Evolutionary conservation across 2,329 filamentous ascomycete species (phyloP), one percentile per base, ranked within the genome.

Genomic region (Scedosporium dehoogii): DNA sequence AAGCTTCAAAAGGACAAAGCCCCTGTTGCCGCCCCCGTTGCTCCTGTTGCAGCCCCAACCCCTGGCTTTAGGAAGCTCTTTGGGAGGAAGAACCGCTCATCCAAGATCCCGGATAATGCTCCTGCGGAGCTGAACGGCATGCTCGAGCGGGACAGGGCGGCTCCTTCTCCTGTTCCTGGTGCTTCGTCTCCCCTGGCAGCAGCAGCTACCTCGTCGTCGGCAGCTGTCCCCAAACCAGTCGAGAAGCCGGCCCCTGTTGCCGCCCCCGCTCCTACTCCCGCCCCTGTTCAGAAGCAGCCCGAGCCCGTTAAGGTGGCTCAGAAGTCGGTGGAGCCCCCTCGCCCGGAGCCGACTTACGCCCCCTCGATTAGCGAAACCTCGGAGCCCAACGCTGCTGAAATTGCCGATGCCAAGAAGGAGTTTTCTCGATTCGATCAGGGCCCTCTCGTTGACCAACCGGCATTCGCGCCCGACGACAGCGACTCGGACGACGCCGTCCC

Each of bases 381-480:
- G 5, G 83, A 81, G 4, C 79, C 87, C 42, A 83, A 85, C 68
- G 85, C 80, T 0, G 74, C 76, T 7, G 84, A 89, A 65, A 81
- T 80, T 6, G 74, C 76, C 51, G 81, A 87, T 67, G 83, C 85
- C n/a, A 77, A 79, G 38, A 75, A 81, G 10, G 86, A 87, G 62
- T 85, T 85, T 67, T 77, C 82, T 16, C 80, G 78, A 25, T 97
- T 97, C 70, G 89, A 94, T 69, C 93, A 97, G 75, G 94, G 92
- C 2, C 94, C 94, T 1, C 81, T 97, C 25, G 74, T 84, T 9
- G 92, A 97, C 63, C 89, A 94, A 72, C 93, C 94, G 3, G 90
- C 92, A 1, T 96, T 96, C 70, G 80, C 85, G 10, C 90, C 90
- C 0, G 79, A 86, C 14, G 78, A 79, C 27, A 77, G 81, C 25